Percentiles rank a stretch among this genome's conserved stretches.
These are phyloP conservation scores for Ogataea sp. DNA, from an alignment of 805 yeast genomes.

Conservation along the genomic window DNA sequence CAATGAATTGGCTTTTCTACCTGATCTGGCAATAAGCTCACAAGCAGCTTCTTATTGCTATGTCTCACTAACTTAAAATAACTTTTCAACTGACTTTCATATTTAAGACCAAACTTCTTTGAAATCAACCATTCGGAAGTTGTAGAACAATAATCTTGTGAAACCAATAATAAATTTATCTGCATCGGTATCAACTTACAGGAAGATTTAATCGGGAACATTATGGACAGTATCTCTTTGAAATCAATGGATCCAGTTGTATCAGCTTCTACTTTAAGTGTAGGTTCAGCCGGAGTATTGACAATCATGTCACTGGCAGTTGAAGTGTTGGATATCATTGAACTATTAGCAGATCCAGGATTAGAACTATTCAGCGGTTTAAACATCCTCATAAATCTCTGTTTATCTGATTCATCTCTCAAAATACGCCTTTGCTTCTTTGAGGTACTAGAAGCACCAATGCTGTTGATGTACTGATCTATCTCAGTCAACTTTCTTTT, in stretches of 20 bases:
- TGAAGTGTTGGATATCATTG: no score
- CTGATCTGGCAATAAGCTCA: constrained; percentile 33
- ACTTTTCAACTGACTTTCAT: background rate
- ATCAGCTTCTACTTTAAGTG: no score
- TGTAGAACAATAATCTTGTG: no score
- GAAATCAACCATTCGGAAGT: background rate
- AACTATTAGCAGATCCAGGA: background rate
- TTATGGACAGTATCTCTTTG: background rate
- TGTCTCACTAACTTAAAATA: background rate
- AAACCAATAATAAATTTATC: no score
- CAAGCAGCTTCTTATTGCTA: constrained; percentile 14
- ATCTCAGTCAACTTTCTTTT: constrained; percentile 34
- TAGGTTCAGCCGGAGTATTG: no score
- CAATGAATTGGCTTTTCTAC: constrained; percentile 22
- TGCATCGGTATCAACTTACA: no score
- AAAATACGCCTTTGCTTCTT: background rate
- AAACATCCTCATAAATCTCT: background rate
- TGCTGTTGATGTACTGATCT: constrained; percentile 17
- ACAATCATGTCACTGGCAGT: no score
- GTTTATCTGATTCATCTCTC: no score
- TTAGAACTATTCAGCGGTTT: background rate
- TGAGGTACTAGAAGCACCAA: constrained; percentile 10
- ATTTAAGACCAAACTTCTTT: background rate
- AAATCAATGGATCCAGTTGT: background rate
- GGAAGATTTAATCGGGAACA: no score